phyloP scores from a whole-genome alignment of 805 yeast genomes.

The Yarrowia sp. region DNA sequence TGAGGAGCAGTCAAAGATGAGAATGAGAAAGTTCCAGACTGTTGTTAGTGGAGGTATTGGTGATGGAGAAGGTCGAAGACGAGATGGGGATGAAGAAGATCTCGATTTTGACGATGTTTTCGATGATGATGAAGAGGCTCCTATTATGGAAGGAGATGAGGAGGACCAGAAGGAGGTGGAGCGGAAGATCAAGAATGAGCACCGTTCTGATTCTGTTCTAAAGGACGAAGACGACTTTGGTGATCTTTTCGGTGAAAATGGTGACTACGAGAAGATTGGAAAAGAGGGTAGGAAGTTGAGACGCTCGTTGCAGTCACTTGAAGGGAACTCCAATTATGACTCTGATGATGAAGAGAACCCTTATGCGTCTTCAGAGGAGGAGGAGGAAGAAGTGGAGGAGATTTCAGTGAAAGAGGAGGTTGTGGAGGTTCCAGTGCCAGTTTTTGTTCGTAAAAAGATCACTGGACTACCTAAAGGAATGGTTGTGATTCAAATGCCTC shows the following conservation, averaged over 20 bases:
- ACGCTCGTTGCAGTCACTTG: slow-evolving; percentile 79
- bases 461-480: slow-evolving; percentile 51
- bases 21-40: slow-evolving; percentile 49
- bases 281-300: slow-evolving; percentile 86
- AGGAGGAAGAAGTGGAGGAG: slow-evolving; percentile 40
- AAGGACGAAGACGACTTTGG: slow-evolving; percentile 60
- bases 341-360: slow-evolving; percentile 80
- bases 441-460: slow-evolving; percentile 40
- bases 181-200: slow-evolving; percentile 43
- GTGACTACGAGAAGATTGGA: slow-evolving; percentile 74
- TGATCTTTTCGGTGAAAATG: slow-evolving; percentile 43
- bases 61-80: slow-evolving; percentile 42
- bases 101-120: slow-evolving; percentile 94
- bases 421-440: slow-evolving; percentile 39
- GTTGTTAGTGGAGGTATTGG: slow-evolving; percentile 46
- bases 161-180: slow-evolving; percentile 92
- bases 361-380: slow-evolving; percentile 56
- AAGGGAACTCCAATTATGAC: slow-evolving; percentile 82
- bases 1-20: slow-evolving; percentile 46
- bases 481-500: slow-evolving; percentile 63
- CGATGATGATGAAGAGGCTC: slow-evolving; percentile 98
- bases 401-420: slow-evolving; percentile 28
- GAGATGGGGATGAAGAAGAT: slow-evolving; percentile 84
- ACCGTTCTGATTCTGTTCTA: slow-evolving; percentile 65
- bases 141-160: slow-evolving; percentile 92